Conservation (phyloP, 495 filamentous ascomycete genomes). For the Xanthoparmelia taractica region DNA sequence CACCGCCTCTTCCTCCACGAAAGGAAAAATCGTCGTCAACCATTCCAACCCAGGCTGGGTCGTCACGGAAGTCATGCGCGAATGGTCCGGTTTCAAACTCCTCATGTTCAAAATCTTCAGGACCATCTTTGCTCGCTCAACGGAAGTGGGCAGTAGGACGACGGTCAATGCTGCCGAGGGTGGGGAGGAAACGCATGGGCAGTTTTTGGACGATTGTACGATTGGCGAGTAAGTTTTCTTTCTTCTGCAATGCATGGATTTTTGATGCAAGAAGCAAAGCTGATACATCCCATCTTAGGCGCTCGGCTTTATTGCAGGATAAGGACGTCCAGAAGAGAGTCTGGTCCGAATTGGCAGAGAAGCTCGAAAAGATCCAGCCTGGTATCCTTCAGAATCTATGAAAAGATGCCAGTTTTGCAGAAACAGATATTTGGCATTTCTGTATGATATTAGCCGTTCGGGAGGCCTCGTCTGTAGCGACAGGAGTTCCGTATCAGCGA, state of each 20-base stretch:
- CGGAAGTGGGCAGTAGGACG: slow-evolving; percentile 39
- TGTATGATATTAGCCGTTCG: too few relatives aligned
- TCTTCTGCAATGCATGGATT: background rate
- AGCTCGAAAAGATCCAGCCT: slow-evolving; percentile 28
- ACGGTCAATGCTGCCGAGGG: slow-evolving; percentile 32
- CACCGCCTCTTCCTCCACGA: slow-evolving; percentile 22
- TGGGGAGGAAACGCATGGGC: slow-evolving; percentile 35
- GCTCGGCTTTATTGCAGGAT: slow-evolving; percentile 25
- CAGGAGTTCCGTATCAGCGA: too few relatives aligned
- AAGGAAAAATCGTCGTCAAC: slow-evolving; percentile 28
- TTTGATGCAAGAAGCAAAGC: background rate
- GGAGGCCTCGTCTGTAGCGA: too few relatives aligned
- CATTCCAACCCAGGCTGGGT: slow-evolving; percentile 32
- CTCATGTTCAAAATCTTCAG: slow-evolving; percentile 7
- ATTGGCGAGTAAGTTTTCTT: slow-evolving; percentile 15
- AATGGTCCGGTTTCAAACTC: slow-evolving; percentile 10
- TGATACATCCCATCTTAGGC: slow-evolving; percentile 8
- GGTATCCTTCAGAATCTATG: slow-evolving; percentile 22
- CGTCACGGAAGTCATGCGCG: slow-evolving; percentile 28
- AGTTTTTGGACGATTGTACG: slow-evolving; percentile 28
- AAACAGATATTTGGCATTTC: too few relatives aligned
- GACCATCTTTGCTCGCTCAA: slow-evolving; percentile 17
- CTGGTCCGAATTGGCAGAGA: slow-evolving; percentile 30
- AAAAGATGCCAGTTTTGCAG: too few relatives aligned
- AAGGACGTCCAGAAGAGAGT: slow-evolving; percentile 27